A percentile compares a stretch with the other conserved stretches of the same genome.
Evolutionary conservation across 441 rosid genomes (phyloP).

Genomic region (Jatropha podagrica): DNA sequence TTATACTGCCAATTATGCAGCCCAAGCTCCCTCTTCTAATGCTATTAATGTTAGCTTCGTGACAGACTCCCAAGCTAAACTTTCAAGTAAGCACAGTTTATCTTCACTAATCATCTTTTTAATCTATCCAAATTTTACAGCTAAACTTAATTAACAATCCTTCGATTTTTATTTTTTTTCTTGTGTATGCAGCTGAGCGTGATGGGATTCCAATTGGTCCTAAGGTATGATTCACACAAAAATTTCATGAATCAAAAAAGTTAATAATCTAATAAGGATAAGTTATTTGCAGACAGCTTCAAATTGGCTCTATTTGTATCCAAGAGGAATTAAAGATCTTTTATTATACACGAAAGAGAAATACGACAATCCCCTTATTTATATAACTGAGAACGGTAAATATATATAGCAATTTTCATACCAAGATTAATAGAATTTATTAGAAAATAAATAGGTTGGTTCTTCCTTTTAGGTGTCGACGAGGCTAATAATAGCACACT

Average conservation of each 20-base stretch:
- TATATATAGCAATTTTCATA: not conserved
- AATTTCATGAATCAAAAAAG: too few relatives aligned
- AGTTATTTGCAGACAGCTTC: conserved; percentile 36
- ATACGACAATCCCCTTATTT: conserved; percentile 47
- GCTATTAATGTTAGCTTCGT: not conserved
- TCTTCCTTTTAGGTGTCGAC: conserved; percentile 29
- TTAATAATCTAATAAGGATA: too few relatives aligned
- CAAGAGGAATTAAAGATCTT: conserved; percentile 42
- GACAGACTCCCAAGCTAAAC: not conserved
- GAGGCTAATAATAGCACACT: conserved; percentile 29
- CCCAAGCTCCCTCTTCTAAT: conserved; percentile 6
- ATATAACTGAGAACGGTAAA: conserved; percentile 64
- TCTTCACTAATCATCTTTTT: too few relatives aligned
- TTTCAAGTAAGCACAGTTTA: too few relatives aligned
- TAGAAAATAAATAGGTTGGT: not conserved
- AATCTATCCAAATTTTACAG: too few relatives aligned
- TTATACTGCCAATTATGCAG: conserved; percentile 41
- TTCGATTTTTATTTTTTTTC: too few relatives aligned
- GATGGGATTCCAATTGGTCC: conserved; percentile 36
- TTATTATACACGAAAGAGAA: conserved; percentile 39
- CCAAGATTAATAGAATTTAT: too few relatives aligned
- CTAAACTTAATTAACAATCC: not conserved
- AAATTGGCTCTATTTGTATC: conserved; percentile 43
- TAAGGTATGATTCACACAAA: conserved; percentile 16
- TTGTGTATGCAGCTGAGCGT: conserved; percentile 24